These are phyloP conservation scores for Cylindrotheca fusiformis DNA, from an alignment of 108 stramenopile species.

Conservation along the genomic window DNA sequence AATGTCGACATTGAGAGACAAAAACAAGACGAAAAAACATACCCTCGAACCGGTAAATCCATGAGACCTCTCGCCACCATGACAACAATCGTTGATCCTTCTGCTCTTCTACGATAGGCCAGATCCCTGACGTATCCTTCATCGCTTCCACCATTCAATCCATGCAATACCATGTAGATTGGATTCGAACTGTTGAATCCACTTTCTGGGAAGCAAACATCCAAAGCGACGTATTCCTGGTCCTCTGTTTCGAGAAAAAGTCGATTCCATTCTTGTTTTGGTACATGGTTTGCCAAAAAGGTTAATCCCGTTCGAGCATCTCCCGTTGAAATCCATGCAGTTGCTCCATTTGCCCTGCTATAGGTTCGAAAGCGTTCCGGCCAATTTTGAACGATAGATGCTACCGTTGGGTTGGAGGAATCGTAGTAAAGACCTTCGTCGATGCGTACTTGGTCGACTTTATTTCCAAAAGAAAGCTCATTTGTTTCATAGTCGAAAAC, in stretches of 20 bases:
- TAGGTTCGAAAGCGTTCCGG: slow-evolving; percentile 54
- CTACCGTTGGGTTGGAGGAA: slow-evolving; percentile 39
- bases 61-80: slow-evolving; percentile 87
- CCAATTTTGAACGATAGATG: slow-evolving; percentile 54
- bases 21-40: slow-evolving; percentile 9
- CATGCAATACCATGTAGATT: slow-evolving; percentile 87
- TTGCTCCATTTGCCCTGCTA: slow-evolving; percentile 45
- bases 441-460: slow-evolving; percentile 27
- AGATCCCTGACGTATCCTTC: slow-evolving; percentile 89
- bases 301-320: slow-evolving; percentile 82
- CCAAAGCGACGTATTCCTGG: slow-evolving; percentile 55
- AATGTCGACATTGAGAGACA: not conserved
- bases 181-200: slow-evolving; percentile 37
- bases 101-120: slow-evolving; percentile 47
- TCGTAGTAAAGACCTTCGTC: slow-evolving; percentile 66
- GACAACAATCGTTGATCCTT: slow-evolving; percentile 69
- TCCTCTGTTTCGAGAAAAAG: slow-evolving; percentile 45
- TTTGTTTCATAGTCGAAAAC: slow-evolving; percentile 8
- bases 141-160: slow-evolving; percentile 80
- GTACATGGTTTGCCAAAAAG: slow-evolving; percentile 41
- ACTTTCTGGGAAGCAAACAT: slow-evolving; percentile 68
- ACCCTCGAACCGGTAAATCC: slow-evolving; percentile 67
- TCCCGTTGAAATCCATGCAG: slow-evolving; percentile 77
- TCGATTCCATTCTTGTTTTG: slow-evolving; percentile 44
- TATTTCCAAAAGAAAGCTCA: slow-evolving; percentile 11